Base-by-base conservation (phyloP, 83 land plant genomes). In the Isoetes engelmannii region DNA sequence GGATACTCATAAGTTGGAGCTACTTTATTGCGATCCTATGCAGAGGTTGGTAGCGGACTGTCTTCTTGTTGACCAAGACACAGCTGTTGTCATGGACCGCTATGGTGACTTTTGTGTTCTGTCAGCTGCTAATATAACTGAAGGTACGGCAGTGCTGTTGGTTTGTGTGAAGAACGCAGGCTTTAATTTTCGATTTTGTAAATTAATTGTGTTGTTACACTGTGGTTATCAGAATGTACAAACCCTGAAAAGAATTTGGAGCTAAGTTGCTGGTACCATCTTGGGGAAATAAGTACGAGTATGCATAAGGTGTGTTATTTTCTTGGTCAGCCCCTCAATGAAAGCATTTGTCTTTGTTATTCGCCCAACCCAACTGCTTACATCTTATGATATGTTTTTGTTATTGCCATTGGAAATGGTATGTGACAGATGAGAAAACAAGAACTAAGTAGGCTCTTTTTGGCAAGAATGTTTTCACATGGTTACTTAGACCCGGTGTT, bases 11-110 rank as follows among this genome's bases (percentile, higher is more conserved):
- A 91, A 90, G 72, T 80, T 93, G 62, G 90, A 90, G 69, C 96
- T 78, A 45, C 64, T 84, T 44, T 84, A 79, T 48, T 82, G 86
- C 79, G 98, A 93, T 74, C 98, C 98, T 7, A 79, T 61, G 10
- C 92, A 80, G 69, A 82, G 96, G 65, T 72, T 90, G 49, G 90
- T 90, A 37, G 96, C 92, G 73, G 98, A 93, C 68, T 90, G 98
- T 80, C 66, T 79, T 70, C 85, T 93, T 46, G 72, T 86, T 79
- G 88, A 93, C 69, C 62, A 64, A 28, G 83, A 90, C 37, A 90
- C 98, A 61, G 92, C 90, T 69, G 74, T 90, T 63, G 98, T 84
- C 41, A 81, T 90, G 51, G 98, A 93, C 64, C 89, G 98, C 19
- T 77, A 78, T 55, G 98, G 96, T 37, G 84, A 75, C 76, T 80